Evolutionary conservation across 805 yeast genomes (phyloP), one percentile per base, ranked within the genome.

Genomic region (Wickerhamomyces ciferrii): DNA sequence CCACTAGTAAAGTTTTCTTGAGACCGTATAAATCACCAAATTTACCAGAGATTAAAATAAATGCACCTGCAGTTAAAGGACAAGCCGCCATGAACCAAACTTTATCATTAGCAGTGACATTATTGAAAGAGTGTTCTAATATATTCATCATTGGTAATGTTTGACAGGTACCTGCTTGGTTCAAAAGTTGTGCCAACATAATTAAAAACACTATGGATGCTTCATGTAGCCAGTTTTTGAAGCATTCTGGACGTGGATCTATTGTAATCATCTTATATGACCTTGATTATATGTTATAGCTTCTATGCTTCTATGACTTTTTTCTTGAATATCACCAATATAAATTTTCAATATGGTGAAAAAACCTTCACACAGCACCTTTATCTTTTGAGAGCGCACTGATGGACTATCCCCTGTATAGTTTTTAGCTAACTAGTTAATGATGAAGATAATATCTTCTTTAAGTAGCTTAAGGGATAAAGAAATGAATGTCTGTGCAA

Each of bases 21-120:
- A 83, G 68, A 0, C 94, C 94, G 53, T 77, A 79, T 13, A 84
- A 67, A 56, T 86, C 95, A 31, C 95, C 94, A 41, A 84, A 57
- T 43, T 82, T 71, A 9, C 94, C 94, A 34, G 84, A 75, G 5
- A 81, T 68, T 34, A 86, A 61, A 43, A 86, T 84, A 50, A 85
- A 79, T 0, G 92, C 83, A 13, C 92, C 92, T 5, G 84, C 78
- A 0, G 88, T 79, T 45, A 86, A 63, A 0, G 88, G 81, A 58
- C 78, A 84, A 0, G 87, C 76, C 2, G 90, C 89, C 71, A 81
- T 73, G 58, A 80, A 78, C 94, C 95, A 83, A 3, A 52, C 69
- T 46, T 73, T 70, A 41, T 69, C 67, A 6, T 52, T 51, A 8
- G 47, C 42, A 0, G 59, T 50, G 1, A 69, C 56, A 15, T 63